phyloP scores from a whole-genome alignment of 352 stramenopile species.

The Elongisporangium anandrum region DNA sequence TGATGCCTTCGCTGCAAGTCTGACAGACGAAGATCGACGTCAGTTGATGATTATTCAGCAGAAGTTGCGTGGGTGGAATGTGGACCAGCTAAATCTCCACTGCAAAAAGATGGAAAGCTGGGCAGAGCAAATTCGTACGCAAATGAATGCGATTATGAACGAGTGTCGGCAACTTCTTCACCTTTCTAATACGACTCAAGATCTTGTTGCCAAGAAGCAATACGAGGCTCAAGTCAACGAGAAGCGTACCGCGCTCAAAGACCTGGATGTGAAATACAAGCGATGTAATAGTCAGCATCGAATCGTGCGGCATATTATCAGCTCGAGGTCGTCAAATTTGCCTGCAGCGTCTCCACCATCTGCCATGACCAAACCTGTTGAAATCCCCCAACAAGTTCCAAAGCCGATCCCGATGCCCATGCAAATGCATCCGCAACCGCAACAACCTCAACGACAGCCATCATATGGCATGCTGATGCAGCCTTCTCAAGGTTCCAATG shows the following conservation, averaged over 20 bases:
- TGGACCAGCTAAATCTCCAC: conserved; percentile 74
- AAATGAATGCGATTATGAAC: conserved; percentile 82
- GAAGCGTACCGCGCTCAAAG: conserved; percentile 65
- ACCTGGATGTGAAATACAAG: conserved; percentile 77
- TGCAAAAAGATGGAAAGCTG: conserved; percentile 82
- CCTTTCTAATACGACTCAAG: conserved; percentile 66
- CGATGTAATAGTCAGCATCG: conserved; percentile 72
- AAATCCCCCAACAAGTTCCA: conserved; percentile 15
- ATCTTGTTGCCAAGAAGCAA: conserved; percentile 47
- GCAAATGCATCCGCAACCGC: conserved; percentile 23
- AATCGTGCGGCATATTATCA: conserved; percentile 82
- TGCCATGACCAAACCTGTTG: not conserved
- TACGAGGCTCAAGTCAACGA: conserved; percentile 71
- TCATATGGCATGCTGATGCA: not conserved
- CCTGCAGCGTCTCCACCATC: not conserved
- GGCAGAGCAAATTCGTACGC: conserved; percentile 68
- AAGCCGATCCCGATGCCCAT: conserved; percentile 42
- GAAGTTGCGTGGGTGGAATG: conserved; percentile 54
- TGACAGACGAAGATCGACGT: conserved; percentile 62
- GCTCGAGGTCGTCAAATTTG: conserved; percentile 17
- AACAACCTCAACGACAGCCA: conserved; percentile 17
- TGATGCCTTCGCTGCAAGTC: conserved; percentile 28
- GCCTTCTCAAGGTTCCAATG: not conserved
- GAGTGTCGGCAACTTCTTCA: conserved; percentile 79
- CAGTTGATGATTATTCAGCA: conserved; percentile 73